Evolutionary conservation across 169 alveolate species (phyloP).

Genomic region (Plasmodium vivax): DNA sequence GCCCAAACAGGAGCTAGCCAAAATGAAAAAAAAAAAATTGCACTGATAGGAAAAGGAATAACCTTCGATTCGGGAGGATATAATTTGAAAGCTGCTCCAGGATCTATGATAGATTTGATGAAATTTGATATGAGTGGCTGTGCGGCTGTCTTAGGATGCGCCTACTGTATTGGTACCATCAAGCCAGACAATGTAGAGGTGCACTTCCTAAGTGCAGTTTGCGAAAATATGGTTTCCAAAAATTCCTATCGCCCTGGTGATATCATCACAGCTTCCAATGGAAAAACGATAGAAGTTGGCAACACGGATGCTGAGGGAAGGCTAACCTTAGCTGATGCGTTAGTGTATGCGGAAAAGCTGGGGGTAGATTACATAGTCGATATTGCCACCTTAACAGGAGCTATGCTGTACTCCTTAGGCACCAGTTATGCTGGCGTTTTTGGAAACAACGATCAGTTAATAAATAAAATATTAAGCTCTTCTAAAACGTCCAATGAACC

Average conservation of each 20-base stretch:
- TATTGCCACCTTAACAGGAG: conserved; percentile 97
- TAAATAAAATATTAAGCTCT: conserved; percentile 69
- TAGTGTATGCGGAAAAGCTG: conserved; percentile 91
- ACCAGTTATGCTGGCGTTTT: conserved; percentile 83
- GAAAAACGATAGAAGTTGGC: conserved; percentile 94
- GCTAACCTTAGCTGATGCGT: conserved; percentile 96
- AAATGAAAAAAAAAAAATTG: conserved; percentile 79
- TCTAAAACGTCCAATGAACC: conserved; percentile 86
- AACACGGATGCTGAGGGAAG: conserved; percentile 99
- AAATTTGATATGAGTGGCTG: conserved; percentile 92
- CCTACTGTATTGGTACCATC: conserved; percentile 84
- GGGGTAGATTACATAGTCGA: conserved; percentile 92
- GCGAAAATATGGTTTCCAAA: conserved; percentile 93
- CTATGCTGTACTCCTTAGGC: conserved; percentile 91
- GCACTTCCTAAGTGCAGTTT: conserved; percentile 89
- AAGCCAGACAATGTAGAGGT: conserved; percentile 89
- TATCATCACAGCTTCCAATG: conserved; percentile 93
- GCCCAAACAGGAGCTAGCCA: conserved; percentile 68
- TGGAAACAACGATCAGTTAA: conserved; percentile 78
- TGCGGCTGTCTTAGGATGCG: conserved; percentile 92
- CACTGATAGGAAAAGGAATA: conserved; percentile 96
- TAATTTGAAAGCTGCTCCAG: conserved; percentile 88
- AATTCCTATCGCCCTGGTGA: conserved; percentile 95
- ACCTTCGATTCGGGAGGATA: conserved; percentile 95
- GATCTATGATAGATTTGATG: conserved; percentile 84